A percentile compares a stretch with the other conserved stretches of the same genome.
phyloP scores from a whole-genome alignment of 1,284 basidiomycete species.

The Coniferiporia sulphurascens region DNA sequence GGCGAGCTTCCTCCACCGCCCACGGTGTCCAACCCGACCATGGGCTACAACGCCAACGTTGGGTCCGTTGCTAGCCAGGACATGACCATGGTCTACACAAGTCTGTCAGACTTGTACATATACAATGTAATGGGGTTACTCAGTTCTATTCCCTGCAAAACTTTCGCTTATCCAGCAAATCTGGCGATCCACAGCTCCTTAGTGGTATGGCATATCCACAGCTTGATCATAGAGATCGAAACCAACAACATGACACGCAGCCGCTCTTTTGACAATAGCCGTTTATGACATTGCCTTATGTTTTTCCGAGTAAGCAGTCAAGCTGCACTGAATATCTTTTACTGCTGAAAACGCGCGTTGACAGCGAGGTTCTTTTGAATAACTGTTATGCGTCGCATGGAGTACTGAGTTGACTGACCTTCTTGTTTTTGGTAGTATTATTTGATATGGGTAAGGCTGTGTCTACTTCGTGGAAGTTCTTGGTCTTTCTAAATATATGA shows the following conservation, averaged over 20 bases:
- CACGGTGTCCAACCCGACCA: too few relatives aligned
- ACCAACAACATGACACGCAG: neutral
- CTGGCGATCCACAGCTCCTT: neutral
- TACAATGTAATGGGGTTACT: too few relatives aligned
- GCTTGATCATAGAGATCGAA: neutral
- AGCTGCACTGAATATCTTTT: neutral
- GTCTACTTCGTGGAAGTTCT: neutral
- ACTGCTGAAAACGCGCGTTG: neutral
- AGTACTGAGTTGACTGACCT: neutral
- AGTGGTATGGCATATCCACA: neutral
- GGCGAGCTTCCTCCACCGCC: too few relatives aligned
- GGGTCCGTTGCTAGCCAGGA: too few relatives aligned
- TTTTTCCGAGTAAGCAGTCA: neutral
- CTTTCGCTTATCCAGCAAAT: too few relatives aligned
- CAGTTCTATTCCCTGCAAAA: too few relatives aligned
- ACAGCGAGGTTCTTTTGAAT: neutral
- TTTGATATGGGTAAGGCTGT: neutral
- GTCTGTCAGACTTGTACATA: too few relatives aligned
- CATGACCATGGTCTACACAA: too few relatives aligned
- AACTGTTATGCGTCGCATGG: neutral
- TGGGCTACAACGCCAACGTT: too few relatives aligned
- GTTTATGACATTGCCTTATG: neutral
- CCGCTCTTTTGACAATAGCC: neutral
- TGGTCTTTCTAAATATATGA: neutral
- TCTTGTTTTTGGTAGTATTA: neutral